Base-by-base conservation (phyloP, 1,139 yeast genomes). In the Hemisphaericaspora lyxosophila region DNA sequence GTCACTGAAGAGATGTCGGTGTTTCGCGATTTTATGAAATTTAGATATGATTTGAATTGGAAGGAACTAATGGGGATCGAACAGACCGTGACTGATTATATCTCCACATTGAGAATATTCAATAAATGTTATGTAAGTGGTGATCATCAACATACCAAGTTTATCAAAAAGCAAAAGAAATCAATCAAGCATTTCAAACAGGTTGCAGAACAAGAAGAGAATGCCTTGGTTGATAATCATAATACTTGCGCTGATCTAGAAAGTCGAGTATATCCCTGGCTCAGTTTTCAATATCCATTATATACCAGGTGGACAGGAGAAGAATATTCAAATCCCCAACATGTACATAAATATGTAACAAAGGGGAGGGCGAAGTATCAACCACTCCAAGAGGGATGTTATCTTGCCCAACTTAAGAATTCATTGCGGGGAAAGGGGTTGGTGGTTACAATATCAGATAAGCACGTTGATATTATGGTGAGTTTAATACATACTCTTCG, bases 301-400 rank as follows among this genome's bases (percentile, higher is more conserved):
- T 75, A 60, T 49, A 70, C 64, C 40, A 57, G 77, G 47, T 73
- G 75, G 75, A 66, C 67, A 7, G 78, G 78, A 11, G 67, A 64
- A 14, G 50, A 50, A 11, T 52, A 55, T 16, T 41, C 55, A 19
- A 59, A 66, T 7, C 70, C 72, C 64, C 61, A 46, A 57, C 4
- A 51, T 40, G 30, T 16, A 6, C 13, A 16, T 16, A 41, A 51
- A 19, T 16, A 26, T 9, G 5, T 26, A 26, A 16, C 49, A 30
- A 14, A 44, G 39, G 17, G 45, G 46, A 26, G 11, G n/a, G n/a
- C n/a, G n/a, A 20, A 26, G 11, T 15, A 15, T 7, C 19, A n/a
- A 16, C 15, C 16, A 2, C 25, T n/a, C 19, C 20, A 23, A 3
- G 19, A 34, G 22, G 7, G 34, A 33, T 59, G 16, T 42, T 72